phyloP scores from a whole-genome alignment of 306 rosid species.

The Cercis canadensis region DNA sequence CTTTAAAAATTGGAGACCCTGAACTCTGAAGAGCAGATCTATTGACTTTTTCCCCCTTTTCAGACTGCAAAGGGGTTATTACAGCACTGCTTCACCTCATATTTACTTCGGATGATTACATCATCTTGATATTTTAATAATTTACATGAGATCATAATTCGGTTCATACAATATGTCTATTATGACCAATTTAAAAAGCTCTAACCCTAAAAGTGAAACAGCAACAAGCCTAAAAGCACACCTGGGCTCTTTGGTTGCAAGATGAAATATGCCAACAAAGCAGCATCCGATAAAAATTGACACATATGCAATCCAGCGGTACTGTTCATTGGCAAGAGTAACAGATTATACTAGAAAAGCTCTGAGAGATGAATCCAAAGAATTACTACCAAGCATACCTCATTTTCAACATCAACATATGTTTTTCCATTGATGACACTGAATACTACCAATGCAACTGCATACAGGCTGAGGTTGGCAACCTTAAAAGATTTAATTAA shows the following conservation, averaged over 20 bases:
- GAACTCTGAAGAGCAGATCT: not conserved
- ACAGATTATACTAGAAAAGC: slow-evolving; percentile 28
- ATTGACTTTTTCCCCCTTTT: slow-evolving; percentile 8
- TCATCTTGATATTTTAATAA: slow-evolving; percentile 8
- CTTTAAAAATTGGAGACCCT: not conserved
- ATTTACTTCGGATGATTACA: slow-evolving; percentile 3
- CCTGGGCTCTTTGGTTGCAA: slow-evolving; percentile 94
- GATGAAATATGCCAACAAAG: slow-evolving; percentile 74
- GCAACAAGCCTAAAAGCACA: slow-evolving; percentile 42
- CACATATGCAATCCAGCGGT: slow-evolving; percentile 90
- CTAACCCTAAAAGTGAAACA: not conserved
- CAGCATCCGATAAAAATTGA: slow-evolving; percentile 91
- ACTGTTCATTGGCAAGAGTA: slow-evolving; percentile 59
- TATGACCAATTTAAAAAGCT: slow-evolving; percentile 1
- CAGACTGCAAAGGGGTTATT: not conserved
- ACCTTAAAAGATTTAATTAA: slow-evolving; percentile 55
- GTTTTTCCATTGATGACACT: slow-evolving; percentile 51
- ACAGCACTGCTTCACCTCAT: slow-evolving; percentile 6
- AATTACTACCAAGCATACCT: slow-evolving; percentile 52
- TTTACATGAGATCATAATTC: not conserved
- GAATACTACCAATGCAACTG: slow-evolving; percentile 73
- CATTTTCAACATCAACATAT: slow-evolving; percentile 61
- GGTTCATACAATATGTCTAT: not conserved
- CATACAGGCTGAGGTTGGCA: slow-evolving; percentile 89
- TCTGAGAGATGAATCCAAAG: slow-evolving; percentile 30